These are phyloP conservation scores for Fusarium sterilihyphosum DNA, from an alignment of 2,329 filamentous ascomycete genomes.

Conservation along the genomic window DNA sequence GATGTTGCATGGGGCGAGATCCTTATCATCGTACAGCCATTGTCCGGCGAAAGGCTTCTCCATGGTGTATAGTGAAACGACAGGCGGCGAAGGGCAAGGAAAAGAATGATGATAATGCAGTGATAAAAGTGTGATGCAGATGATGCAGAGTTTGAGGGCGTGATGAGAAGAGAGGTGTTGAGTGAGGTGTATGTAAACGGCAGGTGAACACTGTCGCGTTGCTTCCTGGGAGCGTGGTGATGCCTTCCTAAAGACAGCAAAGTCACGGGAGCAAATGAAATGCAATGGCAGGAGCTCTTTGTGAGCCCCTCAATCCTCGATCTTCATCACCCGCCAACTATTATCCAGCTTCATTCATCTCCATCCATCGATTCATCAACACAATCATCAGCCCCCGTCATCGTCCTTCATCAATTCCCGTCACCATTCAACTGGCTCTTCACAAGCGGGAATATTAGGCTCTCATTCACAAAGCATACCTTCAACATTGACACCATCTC, in stretches of 20 bases:
- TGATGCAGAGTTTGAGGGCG: neutral
- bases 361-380: neutral
- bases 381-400: neutral
- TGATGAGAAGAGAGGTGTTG: neutral
- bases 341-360: neutral
- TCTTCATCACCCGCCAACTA: no score
- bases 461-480: neutral
- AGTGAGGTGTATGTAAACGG: neutral
- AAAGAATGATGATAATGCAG: neutral
- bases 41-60: neutral
- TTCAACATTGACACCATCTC: neutral
- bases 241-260: neutral
- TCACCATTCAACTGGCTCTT: neutral
- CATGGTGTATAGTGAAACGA: neutral
- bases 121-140: neutral
- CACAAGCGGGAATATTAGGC: neutral
- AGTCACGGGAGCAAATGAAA: neutral
- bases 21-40: neutral
- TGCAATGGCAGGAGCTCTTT: neutral
- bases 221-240: neutral
- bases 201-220: neutral
- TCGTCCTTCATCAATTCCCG: no score
- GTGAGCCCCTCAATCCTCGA: neutral
- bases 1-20: neutral
- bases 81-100: neutral